Conservation (phyloP, 306 rosid species). For the Fagus crenata region DNA sequence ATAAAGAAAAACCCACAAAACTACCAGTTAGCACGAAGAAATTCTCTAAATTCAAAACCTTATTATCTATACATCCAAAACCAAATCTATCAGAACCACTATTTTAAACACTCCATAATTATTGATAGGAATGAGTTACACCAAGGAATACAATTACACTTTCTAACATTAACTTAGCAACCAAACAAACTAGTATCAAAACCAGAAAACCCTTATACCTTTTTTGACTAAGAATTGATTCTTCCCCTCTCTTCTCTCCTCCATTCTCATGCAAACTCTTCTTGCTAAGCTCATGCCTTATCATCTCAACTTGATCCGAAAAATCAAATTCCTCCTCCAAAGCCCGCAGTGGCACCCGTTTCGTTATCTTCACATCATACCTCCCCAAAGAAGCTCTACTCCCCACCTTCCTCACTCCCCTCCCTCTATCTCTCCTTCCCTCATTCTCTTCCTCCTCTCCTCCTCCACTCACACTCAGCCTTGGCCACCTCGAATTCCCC, state of each 20-base stretch:
- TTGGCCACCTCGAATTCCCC: conserved; percentile 2
- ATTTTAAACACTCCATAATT: no score
- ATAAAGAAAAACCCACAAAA: conserved; percentile 22
- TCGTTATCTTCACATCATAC: conserved; percentile 64
- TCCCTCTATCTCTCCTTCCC: background rate
- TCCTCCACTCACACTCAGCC: conserved; percentile 1
- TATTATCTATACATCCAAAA: no score
- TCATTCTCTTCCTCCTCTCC: conserved; percentile 7
- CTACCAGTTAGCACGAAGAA: no score
- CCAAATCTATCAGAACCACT: no score
- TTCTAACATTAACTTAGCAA: no score
- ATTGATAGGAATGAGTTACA: no score
- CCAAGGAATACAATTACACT: no score
- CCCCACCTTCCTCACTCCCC: conserved; percentile 45
- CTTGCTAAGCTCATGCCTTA: conserved; percentile 55
- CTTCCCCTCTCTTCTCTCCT: conserved; percentile 34
- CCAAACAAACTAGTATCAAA: no score
- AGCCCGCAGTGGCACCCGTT: conserved; percentile 49
- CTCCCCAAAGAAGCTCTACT: conserved; percentile 79
- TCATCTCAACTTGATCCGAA: conserved; percentile 60
- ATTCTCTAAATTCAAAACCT: background rate
- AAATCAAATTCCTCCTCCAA: conserved; percentile 47
- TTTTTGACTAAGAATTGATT: conserved; percentile 51
- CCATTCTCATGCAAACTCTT: conserved; percentile 45
- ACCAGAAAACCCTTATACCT: conserved; percentile 41